Base-by-base conservation (phyloP, 345 rosid species). In the Populus euphratica region DNA sequence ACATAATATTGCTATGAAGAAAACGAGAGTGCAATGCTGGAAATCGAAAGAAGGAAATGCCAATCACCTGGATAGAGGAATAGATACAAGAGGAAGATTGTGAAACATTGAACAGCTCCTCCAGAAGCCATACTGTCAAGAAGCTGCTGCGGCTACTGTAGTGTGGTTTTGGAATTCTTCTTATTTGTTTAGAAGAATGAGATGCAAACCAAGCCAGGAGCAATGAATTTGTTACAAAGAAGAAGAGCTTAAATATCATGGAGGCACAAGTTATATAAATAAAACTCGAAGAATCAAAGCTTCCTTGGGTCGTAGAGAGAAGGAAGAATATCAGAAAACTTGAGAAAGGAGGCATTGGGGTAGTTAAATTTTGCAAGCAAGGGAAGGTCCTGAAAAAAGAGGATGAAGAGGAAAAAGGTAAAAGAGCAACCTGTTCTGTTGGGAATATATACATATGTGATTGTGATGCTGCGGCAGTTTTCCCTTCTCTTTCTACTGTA, bases 321-420 rank as follows among this genome's bases (percentile, higher is more conserved):
- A 77, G 78, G 85, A 59, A 77, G 98, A 96, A 92, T 94, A 89
- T 86, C 86, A 91, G 97, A 89, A 96, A 91, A 92, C 98, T 92
- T 96, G 96, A 91, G 93, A 87, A 86, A 91, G 88, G 95, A 88
- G 98, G 94, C 83, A 92, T 82, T 72, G 70, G 87, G 87, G 83
- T 86, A 81, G 92, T 85, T 87, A 89, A 88, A 86, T 85, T 85
- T 80, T 64, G 85, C 92, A 91, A 93, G 98, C 98, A 90, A 93
- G 90, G 77, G 90, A 85, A 86, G 88, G 91, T 89, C 47, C 75
- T 54, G 79, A 86, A 81, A 76, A 87, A 86, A 74, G 86, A 78
- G 61, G 35, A 80, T 65, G 70, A 49, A 73, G 70, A 78, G n/a
- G 44, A 61, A 69, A 81, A 86, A 76, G 81, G 41, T 39, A 52